Conservation (phyloP, 805 yeast genomes). For the Brettanomyces bruxellensis region DNA sequence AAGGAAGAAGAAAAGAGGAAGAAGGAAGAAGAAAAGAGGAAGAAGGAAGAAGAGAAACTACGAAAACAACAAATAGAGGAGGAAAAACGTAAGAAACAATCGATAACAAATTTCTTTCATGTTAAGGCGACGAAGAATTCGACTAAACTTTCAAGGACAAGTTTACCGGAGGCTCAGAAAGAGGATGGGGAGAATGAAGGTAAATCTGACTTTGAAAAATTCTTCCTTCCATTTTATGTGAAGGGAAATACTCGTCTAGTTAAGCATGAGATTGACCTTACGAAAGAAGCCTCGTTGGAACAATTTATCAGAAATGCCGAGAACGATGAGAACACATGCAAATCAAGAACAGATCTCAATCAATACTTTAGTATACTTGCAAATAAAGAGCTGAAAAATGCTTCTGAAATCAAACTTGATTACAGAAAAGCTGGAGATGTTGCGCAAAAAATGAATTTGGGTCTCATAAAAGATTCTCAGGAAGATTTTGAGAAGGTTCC, state of each 20-base stretch:
- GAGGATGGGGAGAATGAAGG: neutral
- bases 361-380: neutral
- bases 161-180: neutral
- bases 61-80: constrained; percentile 15
- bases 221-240: constrained; percentile 22
- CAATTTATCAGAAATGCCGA: constrained; percentile 1
- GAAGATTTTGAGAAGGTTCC: constrained; percentile 26
- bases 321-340: neutral
- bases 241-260: constrained; percentile 14
- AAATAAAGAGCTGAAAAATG: neutral
- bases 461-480: constrained; percentile 25
- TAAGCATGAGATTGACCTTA: neutral
- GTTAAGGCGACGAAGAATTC: constrained; percentile 5
- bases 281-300: constrained; percentile 6
- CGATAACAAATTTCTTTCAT: constrained; percentile 27
- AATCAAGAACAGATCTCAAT: neutral
- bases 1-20: constrained; percentile 12
- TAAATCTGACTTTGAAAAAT: constrained; percentile 13
- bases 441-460: constrained; percentile 23
- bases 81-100: constrained; percentile 18
- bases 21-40: constrained; percentile 12
- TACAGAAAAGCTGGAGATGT: constrained; percentile 18
- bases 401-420: neutral
- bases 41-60: constrained; percentile 14
- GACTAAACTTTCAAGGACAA: constrained; percentile 2